A percentile compares a stretch with the other conserved stretches of the same genome.
These are phyloP conservation scores for Poa pratensis DNA, from an alignment of 176 grass and related monocot genomes.

Conservation along the genomic window DNA sequence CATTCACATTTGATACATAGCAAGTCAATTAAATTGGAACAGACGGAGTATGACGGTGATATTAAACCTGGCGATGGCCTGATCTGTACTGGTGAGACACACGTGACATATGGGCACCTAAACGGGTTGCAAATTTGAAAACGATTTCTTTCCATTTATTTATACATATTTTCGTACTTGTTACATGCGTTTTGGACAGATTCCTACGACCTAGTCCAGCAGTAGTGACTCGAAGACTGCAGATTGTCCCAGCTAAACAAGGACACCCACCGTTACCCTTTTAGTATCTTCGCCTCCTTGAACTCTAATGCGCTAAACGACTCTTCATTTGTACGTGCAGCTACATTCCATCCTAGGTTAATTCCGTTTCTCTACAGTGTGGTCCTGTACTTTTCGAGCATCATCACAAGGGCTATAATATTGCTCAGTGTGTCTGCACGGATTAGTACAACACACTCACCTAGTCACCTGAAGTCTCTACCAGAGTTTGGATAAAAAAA, in stretches of 20 bases:
- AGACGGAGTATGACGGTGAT: no score
- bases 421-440: not conserved
- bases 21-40: no score
- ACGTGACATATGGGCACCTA: not conserved
- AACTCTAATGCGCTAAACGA: not conserved
- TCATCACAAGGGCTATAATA: not conserved
- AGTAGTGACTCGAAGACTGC: not conserved
- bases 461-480: not conserved
- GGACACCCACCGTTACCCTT: no score
- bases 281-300: no score
- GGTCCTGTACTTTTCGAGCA: not conserved
- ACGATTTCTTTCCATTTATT: not conserved
- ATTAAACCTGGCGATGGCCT: no score
- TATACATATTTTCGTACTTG: not conserved
- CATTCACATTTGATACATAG: no score
- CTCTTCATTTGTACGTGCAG: constrained; percentile 8
- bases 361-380: not conserved
- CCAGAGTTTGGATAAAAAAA: no score
- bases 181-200: not conserved
- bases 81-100: no score
- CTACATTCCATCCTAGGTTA: constrained; percentile 3
- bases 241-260: not conserved
- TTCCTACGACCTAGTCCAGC: constrained; percentile 12
- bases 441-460: not conserved
- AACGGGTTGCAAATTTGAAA: not conserved